A percentile compares a stretch with the other conserved stretches of the same genome.
phyloP scores from a whole-genome alignment of 1,284 basidiomycete species.

The Ganoderma leucocontextum region DNA sequence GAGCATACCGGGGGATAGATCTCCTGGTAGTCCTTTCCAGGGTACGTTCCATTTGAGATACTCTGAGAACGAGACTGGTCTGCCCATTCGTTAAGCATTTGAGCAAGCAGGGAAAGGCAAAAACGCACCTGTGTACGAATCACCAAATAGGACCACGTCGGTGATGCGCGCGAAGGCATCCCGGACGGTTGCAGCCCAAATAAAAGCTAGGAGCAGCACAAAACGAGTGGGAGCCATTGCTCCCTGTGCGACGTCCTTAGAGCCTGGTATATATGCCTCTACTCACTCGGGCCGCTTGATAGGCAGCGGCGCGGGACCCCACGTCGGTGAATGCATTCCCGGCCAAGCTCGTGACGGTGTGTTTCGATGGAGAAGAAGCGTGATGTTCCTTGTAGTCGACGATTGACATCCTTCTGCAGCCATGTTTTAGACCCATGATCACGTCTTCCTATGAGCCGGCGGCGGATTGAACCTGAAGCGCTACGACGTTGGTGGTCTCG shows the following conservation, averaged over 20 bases:
- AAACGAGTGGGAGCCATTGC: neutral
- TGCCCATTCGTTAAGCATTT: neutral
- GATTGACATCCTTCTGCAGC: neutral
- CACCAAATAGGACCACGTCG: slow-evolving; percentile 13
- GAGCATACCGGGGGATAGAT: slow-evolving; percentile 15
- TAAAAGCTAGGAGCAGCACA: neutral
- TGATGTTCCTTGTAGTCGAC: neutral
- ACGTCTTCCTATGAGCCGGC: neutral
- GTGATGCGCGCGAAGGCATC: slow-evolving; percentile 4
- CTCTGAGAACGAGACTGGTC: slow-evolving; percentile 19
- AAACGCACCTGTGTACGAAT: slow-evolving; percentile 17
- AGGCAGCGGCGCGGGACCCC: neutral
- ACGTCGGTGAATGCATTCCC: too few species aligned
- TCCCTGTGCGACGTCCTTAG: neutral
- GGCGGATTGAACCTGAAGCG: too few species aligned
- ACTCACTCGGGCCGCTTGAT: neutral
- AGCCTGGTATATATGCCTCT: too few species aligned
- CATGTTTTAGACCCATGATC: neutral
- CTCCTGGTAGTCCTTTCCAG: slow-evolving; percentile 19
- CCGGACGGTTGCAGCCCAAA: neutral
- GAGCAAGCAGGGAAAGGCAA: neutral
- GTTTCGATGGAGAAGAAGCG: neutral
- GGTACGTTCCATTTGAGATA: slow-evolving; percentile 20
- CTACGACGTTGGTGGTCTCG: too few species aligned
- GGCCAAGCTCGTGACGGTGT: too few species aligned